Percentiles rank a stretch among this genome's conserved stretches.
Evolutionary conservation across 345 rosid genomes (phyloP).

Genomic region (Camelina laxa): DNA sequence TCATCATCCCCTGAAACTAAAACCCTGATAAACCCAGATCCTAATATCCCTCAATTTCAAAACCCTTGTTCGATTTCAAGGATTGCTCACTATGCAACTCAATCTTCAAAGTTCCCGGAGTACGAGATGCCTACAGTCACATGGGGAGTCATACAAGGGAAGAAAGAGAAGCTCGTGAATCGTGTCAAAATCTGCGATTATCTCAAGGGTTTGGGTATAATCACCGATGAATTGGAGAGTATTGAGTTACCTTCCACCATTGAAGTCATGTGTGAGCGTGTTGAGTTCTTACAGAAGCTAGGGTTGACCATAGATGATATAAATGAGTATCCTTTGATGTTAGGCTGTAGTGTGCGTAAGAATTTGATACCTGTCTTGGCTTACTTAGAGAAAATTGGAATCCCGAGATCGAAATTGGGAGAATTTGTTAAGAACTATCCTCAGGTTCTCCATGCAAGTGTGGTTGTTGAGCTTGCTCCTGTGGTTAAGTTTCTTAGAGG

Average conservation of each 20-base stretch:
- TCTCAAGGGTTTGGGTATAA: slow-evolving; percentile 76
- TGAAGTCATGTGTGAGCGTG: slow-evolving; percentile 92
- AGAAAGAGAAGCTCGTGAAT: slow-evolving; percentile 78
- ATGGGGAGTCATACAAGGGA: slow-evolving; percentile 93
- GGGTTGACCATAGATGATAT: slow-evolving; percentile 81
- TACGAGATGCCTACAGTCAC: slow-evolving; percentile 97
- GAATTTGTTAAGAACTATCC: slow-evolving; percentile 85
- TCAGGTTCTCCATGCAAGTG: slow-evolving; percentile 80
- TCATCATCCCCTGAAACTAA: slow-evolving; percentile 16
- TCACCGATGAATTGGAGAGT: slow-evolving; percentile 83
- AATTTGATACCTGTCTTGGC: slow-evolving; percentile 91
- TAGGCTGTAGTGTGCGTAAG: slow-evolving; percentile 86
- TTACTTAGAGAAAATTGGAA: slow-evolving; percentile 80
- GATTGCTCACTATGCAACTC: slow-evolving; percentile 54
- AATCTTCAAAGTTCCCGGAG: slow-evolving; percentile 74
- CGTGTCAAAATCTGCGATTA: slow-evolving; percentile 93
- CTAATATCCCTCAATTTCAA: slow-evolving; percentile 29
- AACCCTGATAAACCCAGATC: slow-evolving; percentile 42
- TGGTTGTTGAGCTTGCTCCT: slow-evolving; percentile 91
- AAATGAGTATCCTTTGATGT: slow-evolving; percentile 81
- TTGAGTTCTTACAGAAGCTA: slow-evolving; percentile 77
- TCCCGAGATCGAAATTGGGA: slow-evolving; percentile 71
- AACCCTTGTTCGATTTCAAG: slow-evolving; percentile 34
- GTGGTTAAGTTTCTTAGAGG: slow-evolving; percentile 90
- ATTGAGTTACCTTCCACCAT: slow-evolving; percentile 87